A percentile compares a stretch with the other conserved stretches of the same genome.
These are phyloP conservation scores for Candida qinlingensis DNA, from an alignment of 805 yeast genomes.

Conservation along the genomic window DNA sequence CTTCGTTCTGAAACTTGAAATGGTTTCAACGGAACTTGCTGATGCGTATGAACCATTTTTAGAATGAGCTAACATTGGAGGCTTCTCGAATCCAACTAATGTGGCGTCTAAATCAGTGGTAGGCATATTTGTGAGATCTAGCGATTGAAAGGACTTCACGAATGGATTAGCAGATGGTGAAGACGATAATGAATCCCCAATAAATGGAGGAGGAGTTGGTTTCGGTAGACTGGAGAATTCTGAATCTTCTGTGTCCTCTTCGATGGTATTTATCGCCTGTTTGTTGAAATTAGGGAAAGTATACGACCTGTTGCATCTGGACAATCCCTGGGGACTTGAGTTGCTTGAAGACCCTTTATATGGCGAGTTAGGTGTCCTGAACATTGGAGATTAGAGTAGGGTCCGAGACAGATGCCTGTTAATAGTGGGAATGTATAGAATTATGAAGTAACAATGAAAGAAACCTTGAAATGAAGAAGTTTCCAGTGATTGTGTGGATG, in stretches of 20 bases:
- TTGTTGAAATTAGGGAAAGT: constrained; percentile 2
- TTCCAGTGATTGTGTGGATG: no score
- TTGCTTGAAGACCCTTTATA: not conserved
- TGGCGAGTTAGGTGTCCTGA: not conserved
- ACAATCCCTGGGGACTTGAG: not conserved
- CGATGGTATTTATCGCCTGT: not conserved
- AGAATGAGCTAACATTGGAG: not conserved
- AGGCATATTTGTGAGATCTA: not conserved
- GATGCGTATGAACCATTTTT: constrained; percentile 14
- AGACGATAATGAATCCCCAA: not conserved
- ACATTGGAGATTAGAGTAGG: not conserved
- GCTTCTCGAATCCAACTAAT: not conserved
- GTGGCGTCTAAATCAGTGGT: constrained; percentile 2
- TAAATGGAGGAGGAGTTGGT: not conserved
- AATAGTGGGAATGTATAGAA: no score
- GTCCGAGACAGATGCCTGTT: not conserved
- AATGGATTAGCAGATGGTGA: constrained; percentile 5
- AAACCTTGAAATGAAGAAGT: no score
- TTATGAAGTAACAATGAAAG: no score
- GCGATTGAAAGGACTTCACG: constrained; percentile 5
- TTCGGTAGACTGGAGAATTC: not conserved
- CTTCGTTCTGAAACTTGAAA: constrained; percentile 13
- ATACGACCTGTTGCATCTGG: constrained; percentile 1
- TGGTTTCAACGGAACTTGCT: constrained; percentile 16
- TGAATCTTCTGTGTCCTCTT: not conserved